Conservation (phyloP, 2,329 filamentous ascomycete species). For the Cladosporium sp. region DNA sequence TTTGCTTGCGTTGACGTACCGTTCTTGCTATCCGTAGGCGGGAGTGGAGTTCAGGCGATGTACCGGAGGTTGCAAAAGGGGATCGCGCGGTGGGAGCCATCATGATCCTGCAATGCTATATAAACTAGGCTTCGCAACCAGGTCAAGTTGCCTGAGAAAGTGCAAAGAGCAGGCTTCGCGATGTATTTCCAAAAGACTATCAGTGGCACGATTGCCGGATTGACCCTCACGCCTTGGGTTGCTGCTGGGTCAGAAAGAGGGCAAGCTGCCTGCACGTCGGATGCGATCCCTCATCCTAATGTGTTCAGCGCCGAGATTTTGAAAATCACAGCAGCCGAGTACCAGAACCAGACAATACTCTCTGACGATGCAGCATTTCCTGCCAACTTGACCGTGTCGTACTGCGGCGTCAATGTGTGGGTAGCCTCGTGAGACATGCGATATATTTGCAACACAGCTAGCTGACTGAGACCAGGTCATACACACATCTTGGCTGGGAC, state of each 20-base stretch:
- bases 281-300: not conserved
- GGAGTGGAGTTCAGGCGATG: no score
- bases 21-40: no score
- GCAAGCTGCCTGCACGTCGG: conserved; percentile 5
- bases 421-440: not conserved
- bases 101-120: no score
- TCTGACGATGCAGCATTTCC: not conserved
- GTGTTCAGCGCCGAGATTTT: conserved; percentile 4
- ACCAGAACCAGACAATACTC: not conserved
- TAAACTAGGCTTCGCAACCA: no score
- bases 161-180: no score
- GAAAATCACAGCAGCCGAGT: not conserved
- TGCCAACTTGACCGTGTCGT: conserved; percentile 4
- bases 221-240: not conserved
- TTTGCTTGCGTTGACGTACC: no score
- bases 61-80: no score
- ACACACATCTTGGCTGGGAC: conserved; percentile 8
- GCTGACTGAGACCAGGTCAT: not conserved
- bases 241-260: not conserved
- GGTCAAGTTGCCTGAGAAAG: no score
- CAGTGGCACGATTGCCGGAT: not conserved
- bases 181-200: not conserved
- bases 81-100: no score
- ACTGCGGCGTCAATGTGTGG: conserved; percentile 8
- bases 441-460: not conserved